Base-by-base conservation (phyloP, 768 basidiomycete species). In the Suillus variegatus region DNA sequence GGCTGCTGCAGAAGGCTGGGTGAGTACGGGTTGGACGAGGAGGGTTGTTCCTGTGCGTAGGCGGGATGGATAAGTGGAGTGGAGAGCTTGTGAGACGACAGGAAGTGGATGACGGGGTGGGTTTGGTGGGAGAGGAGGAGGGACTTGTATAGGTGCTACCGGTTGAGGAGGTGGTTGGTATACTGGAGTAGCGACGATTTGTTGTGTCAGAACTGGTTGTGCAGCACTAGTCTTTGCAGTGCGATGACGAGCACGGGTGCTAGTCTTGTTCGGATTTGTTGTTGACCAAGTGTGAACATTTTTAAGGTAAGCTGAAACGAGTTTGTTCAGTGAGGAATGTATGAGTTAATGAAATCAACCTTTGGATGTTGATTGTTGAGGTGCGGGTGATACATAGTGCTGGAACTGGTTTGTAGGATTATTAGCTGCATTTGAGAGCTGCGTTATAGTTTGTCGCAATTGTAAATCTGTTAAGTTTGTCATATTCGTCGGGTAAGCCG, bases 21-120 rank as follows among this genome's bases (percentile, higher is more conserved):
- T 76, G 13, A 87, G 71, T 70, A 94, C 86, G 22, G 97, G 97
- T 72, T 99, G 97, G 77, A 99, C 85, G 69, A 99, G 87, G 7
- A 95, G 86, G 0, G 94, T 91, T 4, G 91, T 84, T 18, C 97
- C 97, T 0, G 97, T 96, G 32, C 92, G 88, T 61, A 99, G 80
- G n/a, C 97, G 86, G 7, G 95, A 92, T 0, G 95, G 82, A 75
- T 97, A 99, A 2, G 93, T 91, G 0, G 94, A 90, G 64, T 87
- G 83, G 16, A 88, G 78, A 0, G 91, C 95, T 74, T 98, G 97
- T 0, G 84, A 76, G 0, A 78, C 75, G 0, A 89, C 84, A 0
- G 89, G 84, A 38, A 94, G 79, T 44, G 85, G 86, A 4, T 84
- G 82, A 4, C 80, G 81, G 4, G 85, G 85, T 7, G 84, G 85